Conservation (phyloP, 2,329 filamentous ascomycete species). For the Didymella arachidicola region DNA sequence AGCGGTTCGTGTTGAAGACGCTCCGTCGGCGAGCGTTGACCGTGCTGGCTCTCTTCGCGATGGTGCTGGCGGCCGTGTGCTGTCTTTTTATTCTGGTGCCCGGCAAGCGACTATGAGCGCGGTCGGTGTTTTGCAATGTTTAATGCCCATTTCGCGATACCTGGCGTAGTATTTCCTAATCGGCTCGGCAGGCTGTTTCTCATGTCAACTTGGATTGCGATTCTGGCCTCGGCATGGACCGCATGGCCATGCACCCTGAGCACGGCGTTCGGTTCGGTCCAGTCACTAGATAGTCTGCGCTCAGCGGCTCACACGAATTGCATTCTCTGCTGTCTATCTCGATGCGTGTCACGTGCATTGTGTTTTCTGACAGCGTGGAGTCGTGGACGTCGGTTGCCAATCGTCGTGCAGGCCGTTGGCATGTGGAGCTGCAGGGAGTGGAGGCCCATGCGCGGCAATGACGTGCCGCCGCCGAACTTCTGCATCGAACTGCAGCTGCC, state of each 20-base stretch:
- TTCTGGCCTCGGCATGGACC: not conserved
- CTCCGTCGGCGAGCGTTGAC: constrained; percentile 84
- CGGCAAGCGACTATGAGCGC: constrained; percentile 73
- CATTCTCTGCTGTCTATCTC: not conserved
- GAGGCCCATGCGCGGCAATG: constrained; percentile 10
- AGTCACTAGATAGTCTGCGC: constrained; percentile 13
- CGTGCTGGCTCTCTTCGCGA: constrained; percentile 75
- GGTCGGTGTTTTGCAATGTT: constrained; percentile 22
- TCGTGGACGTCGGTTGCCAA: too few species aligned
- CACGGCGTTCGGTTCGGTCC: constrained; percentile 13
- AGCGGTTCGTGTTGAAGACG: constrained; percentile 88
- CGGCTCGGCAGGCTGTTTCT: constrained; percentile 13
- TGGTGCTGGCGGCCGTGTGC: constrained; percentile 82
- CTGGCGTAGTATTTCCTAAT: constrained; percentile 25
- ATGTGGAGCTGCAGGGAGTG: constrained; percentile 20
- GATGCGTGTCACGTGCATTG: not conserved
- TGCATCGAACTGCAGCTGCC: constrained; percentile 2
- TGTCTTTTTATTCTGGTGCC: constrained; percentile 95
- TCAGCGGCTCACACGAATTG: constrained; percentile 3
- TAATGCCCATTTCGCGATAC: constrained; percentile 31
- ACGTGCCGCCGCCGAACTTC: constrained; percentile 22
- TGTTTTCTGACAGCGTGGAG: too few species aligned
- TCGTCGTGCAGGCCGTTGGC: constrained; percentile 13
- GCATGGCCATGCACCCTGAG: not conserved
- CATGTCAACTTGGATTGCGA: constrained; percentile 16